These are phyloP conservation scores for Nasturtium officinale DNA, from an alignment of 345 rosid genomes.

Conservation along the genomic window DNA sequence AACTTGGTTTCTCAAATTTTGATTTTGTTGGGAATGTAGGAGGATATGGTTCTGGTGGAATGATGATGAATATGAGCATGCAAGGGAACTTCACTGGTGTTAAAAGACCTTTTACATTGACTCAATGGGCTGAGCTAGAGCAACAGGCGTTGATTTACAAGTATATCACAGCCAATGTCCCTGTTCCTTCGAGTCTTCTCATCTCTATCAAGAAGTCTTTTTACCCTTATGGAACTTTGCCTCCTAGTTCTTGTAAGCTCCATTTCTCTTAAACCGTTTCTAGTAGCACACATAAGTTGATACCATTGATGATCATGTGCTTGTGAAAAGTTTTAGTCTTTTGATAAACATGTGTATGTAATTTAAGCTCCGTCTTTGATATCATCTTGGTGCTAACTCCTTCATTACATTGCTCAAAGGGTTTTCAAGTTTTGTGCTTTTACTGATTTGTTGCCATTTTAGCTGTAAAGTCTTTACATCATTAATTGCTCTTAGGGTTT, in stretches of 20 bases:
- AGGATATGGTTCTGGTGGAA: conserved; percentile 54
- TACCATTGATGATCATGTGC: background rate
- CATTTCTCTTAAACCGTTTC: background rate
- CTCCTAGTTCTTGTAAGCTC: conserved; percentile 54
- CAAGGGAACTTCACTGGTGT: conserved; percentile 50
- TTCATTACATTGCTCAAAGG: background rate
- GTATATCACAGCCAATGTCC: conserved; percentile 58
- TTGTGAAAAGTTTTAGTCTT: background rate
- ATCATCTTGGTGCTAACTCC: background rate
- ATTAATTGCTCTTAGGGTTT: background rate
- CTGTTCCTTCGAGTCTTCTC: conserved; percentile 72
- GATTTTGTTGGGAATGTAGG: conserved; percentile 6
- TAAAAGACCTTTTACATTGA: conserved; percentile 63
- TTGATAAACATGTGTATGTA: background rate
- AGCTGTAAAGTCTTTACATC: background rate
- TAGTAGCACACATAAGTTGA: background rate
- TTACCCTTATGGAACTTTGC: conserved; percentile 54
- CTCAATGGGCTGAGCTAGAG: conserved; percentile 73
- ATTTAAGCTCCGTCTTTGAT: background rate
- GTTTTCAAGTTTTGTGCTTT: conserved; percentile 5
- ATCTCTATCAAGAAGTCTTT: conserved; percentile 54
- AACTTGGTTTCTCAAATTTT: conserved; percentile 19
- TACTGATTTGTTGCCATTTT: conserved; percentile 8
- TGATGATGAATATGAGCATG: conserved; percentile 57
- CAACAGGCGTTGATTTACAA: conserved; percentile 80